Percentiles rank a stretch among this genome's conserved stretches.
phyloP scores from a whole-genome alignment of 2,329 filamentous ascomycete species.

The Dichotomopilus funicola region DNA sequence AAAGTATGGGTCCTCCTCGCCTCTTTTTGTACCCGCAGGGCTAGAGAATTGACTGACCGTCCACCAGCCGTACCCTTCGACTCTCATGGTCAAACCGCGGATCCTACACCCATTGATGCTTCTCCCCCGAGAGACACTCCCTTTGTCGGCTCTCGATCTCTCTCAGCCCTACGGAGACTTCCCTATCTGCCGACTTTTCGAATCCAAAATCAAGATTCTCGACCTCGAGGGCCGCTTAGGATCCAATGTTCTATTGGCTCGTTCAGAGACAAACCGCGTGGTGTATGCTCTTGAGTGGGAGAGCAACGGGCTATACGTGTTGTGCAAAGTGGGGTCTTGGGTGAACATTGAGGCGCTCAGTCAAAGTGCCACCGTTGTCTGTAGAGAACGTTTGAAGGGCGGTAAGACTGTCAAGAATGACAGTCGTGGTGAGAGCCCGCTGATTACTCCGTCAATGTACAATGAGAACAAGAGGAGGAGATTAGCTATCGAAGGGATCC shows the following conservation, averaged over 20 bases:
- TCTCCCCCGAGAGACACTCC: slow-evolving; percentile 52
- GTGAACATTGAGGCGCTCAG: slow-evolving; percentile 52
- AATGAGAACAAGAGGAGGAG: slow-evolving; percentile 49
- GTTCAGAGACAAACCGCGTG: slow-evolving; percentile 47
- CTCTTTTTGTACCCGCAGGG: background rate
- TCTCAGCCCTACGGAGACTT: slow-evolving; percentile 44
- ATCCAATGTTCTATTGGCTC: slow-evolving; percentile 54
- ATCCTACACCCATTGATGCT: slow-evolving; percentile 56
- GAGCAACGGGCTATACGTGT: slow-evolving; percentile 52
- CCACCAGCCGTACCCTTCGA: slow-evolving; percentile 49
- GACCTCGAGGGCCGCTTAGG: slow-evolving; percentile 57
- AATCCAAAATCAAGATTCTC: slow-evolving; percentile 55
- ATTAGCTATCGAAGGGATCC: slow-evolving; percentile 56
- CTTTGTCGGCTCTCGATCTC: slow-evolving; percentile 57
- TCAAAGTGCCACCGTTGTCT: slow-evolving; percentile 43
- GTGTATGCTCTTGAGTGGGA: slow-evolving; percentile 63
- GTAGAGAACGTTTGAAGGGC: slow-evolving; percentile 27
- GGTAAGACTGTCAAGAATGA: slow-evolving; percentile 13
- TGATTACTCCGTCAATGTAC: slow-evolving; percentile 42
- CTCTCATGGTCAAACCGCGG: slow-evolving; percentile 46
- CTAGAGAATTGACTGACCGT: slow-evolving; percentile 17
- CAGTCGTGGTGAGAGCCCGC: slow-evolving; percentile 18
- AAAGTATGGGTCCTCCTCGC: slow-evolving; percentile 35
- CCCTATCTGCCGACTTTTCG: slow-evolving; percentile 49
- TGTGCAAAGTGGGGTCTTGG: slow-evolving; percentile 64